These are phyloP conservation scores for Cystofilobasidium capitatum DNA, from an alignment of 768 basidiomycete species.

Conservation along the genomic window DNA sequence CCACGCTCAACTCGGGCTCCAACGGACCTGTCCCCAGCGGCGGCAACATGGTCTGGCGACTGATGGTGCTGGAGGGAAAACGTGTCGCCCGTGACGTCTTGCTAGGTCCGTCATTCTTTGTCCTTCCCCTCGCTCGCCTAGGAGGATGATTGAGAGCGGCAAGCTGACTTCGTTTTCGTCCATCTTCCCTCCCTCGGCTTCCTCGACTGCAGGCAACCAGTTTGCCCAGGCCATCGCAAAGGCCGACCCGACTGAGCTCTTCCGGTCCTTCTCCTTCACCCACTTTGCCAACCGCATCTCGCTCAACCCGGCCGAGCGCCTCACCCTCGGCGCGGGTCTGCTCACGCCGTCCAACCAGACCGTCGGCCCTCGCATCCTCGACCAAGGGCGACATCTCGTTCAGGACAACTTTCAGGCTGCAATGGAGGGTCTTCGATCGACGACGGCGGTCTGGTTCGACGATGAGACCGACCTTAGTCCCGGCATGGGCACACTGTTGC, in stretches of 20 bases:
- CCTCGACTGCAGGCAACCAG: slow-evolving; percentile 4
- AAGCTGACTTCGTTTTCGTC: background rate
- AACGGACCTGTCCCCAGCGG: slow-evolving; percentile 53
- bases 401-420: slow-evolving; percentile 22
- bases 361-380: slow-evolving; percentile 16
- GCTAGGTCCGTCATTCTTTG: slow-evolving; percentile 35
- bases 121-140: slow-evolving; percentile 32
- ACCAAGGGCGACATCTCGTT: slow-evolving; percentile 28
- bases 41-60: slow-evolving; percentile 37
- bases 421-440: slow-evolving; percentile 23
- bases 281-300: slow-evolving; percentile 17
- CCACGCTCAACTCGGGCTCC: slow-evolving; percentile 44
- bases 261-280: slow-evolving; percentile 15
- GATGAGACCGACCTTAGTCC: slow-evolving; percentile 23
- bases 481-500: slow-evolving; percentile 28
- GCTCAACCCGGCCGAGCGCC: slow-evolving; percentile 19
- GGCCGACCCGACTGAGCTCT: slow-evolving; percentile 18
- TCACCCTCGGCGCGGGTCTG: slow-evolving; percentile 25
- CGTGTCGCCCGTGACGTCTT: slow-evolving; percentile 37
- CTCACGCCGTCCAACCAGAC: slow-evolving; percentile 4
- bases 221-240: slow-evolving; percentile 24
- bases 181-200: background rate
- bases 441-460: slow-evolving; percentile 24
- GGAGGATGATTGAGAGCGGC: slow-evolving; percentile 21
- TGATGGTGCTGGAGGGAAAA: slow-evolving; percentile 37